phyloP scores from a whole-genome alignment of 208 protist species.

The Acanthamoeba triangularis region DNA sequence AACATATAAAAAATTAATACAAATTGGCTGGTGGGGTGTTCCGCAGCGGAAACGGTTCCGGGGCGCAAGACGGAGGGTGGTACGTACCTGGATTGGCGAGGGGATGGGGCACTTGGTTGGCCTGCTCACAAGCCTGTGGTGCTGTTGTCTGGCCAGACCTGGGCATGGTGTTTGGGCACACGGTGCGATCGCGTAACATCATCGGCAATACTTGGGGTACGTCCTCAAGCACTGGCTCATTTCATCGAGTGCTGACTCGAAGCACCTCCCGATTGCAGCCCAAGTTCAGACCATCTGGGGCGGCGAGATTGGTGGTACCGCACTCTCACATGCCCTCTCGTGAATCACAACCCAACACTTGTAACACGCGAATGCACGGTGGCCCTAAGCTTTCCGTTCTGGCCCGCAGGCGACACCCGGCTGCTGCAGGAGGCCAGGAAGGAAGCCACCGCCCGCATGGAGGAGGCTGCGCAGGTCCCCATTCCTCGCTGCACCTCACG shows the following conservation, averaged over 20 bases:
- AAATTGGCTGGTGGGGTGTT: not conserved
- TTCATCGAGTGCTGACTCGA: not conserved
- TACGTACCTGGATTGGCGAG: not conserved
- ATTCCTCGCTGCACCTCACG: not conserved
- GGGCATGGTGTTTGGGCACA: constrained; percentile 59
- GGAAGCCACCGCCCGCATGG: constrained; percentile 24
- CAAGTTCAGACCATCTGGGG: not conserved
- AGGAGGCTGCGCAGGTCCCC: not conserved
- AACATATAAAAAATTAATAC: not conserved
- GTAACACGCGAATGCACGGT: too few relatives aligned
- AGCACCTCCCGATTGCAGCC: not conserved
- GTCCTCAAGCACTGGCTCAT: not conserved
- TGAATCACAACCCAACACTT: not conserved
- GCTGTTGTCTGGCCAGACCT: not conserved
- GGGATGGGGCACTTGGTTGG: too few relatives aligned
- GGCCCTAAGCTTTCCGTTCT: not conserved
- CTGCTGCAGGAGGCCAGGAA: constrained; percentile 59
- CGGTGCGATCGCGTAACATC: constrained; percentile 18
- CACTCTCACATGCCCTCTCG: not conserved
- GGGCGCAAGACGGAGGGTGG: not conserved
- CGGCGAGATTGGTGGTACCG: constrained; percentile 35
- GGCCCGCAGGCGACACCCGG: not conserved
- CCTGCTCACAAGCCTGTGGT: not conserved
- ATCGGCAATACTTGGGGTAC: constrained; percentile 1
- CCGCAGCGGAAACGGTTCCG: not conserved